phyloP scores from a whole-genome alignment of 2,329 filamentous ascomycete species.

The Cylindrodendrum hubeiense region DNA sequence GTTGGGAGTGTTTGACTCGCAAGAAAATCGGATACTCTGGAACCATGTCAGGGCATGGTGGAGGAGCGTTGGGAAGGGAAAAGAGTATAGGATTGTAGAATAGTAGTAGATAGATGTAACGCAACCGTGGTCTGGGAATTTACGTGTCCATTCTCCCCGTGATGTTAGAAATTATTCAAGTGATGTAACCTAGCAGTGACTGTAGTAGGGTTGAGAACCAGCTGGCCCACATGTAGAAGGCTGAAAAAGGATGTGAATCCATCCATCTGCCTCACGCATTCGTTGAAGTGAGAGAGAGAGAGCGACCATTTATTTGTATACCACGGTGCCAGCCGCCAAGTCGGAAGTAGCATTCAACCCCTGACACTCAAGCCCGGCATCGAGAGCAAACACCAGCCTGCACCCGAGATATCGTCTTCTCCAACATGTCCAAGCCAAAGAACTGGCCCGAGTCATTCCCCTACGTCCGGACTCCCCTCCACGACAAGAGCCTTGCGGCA shows the following conservation, averaged over 20 bases:
- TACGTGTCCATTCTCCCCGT: background rate
- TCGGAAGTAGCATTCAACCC: background rate
- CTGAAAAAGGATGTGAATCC: too few species aligned
- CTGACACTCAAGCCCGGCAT: background rate
- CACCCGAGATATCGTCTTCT: background rate
- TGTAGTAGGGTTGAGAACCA: background rate
- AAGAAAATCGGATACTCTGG: slow-evolving; percentile 12
- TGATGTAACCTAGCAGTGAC: background rate
- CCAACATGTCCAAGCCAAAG: slow-evolving; percentile 57
- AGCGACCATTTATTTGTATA: background rate
- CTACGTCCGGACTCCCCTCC: slow-evolving; percentile 65
- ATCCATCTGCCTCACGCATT: background rate
- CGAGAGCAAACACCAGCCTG: background rate
- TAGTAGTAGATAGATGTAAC: slow-evolving; percentile 39
- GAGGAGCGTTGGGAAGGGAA: slow-evolving; percentile 9
- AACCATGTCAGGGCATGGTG: slow-evolving; percentile 9
- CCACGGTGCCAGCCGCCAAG: background rate
- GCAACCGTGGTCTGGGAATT: slow-evolving; percentile 8
- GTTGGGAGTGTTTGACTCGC: slow-evolving; percentile 31
- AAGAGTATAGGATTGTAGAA: slow-evolving; percentile 39
- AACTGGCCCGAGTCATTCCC: slow-evolving; percentile 69
- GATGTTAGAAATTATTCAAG: background rate
- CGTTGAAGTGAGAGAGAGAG: background rate
- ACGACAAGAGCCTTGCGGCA: slow-evolving; percentile 59
- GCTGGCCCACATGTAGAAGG: background rate